Base-by-base conservation (phyloP, 345 rosid genomes). In the Iberis pinnata region DNA sequence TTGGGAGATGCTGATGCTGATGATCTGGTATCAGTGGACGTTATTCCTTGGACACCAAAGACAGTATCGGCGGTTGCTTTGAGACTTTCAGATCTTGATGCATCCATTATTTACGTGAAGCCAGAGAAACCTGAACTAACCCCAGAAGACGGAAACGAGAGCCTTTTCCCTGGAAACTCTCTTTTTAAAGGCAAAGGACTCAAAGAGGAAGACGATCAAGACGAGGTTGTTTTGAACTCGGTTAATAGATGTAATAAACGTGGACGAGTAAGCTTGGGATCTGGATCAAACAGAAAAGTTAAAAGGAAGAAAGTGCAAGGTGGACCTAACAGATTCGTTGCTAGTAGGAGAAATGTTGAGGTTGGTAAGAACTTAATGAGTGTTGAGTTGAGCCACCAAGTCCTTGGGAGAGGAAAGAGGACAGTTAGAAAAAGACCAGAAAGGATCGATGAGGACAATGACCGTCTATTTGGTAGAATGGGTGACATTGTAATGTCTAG, bases 1-100 rank as follows among this genome's bases (percentile, higher is more conserved):
- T 53, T 86, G 72, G 77, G 80, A 62, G 75, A 65, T 53, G 57
- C 38, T 47, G 47, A 60, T 51, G 57, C 38, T 47, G 47, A 60
- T 53, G 70, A 70, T 64, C 43, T 32, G 16, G 72, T 38, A 29
- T 76, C 75, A 12, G 78, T 83, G 64, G 56, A 75, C 39, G 76
- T 86, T 26, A 85, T 93, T 46, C 94, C 99, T n/a, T 93, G 99
- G 99, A 74, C 88, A 64, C 99, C 99, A n/a, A 77, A 68, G 73
- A 82, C 96, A 26, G 67, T 77, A 50, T 74, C 92, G 41, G 99
- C 97, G 22, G 82, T 79, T 47, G 90, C 89, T 67, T 53, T 86
- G 64, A 82, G 99, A 75, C 89, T 93, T 69, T 72, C 77, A 32
- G 97, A 88, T 61, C 75, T 93, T 24, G 97, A 88, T 61, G 60